Conservation (phyloP, 768 basidiomycete genomes). For the Podaxis sp. region DNA sequence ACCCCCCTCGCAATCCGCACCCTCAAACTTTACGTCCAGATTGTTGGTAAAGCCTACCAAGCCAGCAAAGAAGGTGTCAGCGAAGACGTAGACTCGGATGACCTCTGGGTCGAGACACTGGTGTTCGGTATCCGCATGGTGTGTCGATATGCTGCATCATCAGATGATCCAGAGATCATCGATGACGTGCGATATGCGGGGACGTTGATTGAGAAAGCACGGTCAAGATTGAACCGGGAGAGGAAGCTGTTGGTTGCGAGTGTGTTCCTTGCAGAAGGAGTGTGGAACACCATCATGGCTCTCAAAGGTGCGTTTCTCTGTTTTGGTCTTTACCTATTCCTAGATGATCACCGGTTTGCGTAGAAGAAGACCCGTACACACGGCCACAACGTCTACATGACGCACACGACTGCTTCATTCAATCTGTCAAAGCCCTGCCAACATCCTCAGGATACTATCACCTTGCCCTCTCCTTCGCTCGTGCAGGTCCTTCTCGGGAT, state of each 20-base stretch:
- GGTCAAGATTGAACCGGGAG: conserved; percentile 45
- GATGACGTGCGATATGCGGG: conserved; percentile 66
- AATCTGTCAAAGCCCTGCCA: conserved; percentile 46
- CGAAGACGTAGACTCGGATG: conserved; percentile 62
- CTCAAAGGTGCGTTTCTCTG: conserved; percentile 50
- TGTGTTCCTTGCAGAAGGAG: conserved; percentile 67
- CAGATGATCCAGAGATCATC: conserved; percentile 25
- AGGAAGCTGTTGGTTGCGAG: conserved; percentile 56
- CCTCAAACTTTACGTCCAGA: conserved; percentile 77
- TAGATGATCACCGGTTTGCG: neutral
- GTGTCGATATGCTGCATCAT: conserved; percentile 41
- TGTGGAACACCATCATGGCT: conserved; percentile 70
- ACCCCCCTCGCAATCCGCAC: conserved; percentile 66
- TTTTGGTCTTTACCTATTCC: neutral
- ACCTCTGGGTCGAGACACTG: conserved; percentile 73
- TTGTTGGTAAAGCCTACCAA: conserved; percentile 81
- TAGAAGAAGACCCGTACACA: conserved; percentile 65
- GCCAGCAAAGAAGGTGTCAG: conserved; percentile 41
- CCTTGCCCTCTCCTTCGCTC: conserved; percentile 71
- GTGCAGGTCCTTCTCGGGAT: conserved; percentile 61
- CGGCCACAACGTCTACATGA: conserved; percentile 58
- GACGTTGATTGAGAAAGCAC: conserved; percentile 57
- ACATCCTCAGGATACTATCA: conserved; percentile 70
- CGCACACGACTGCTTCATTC: conserved; percentile 50
- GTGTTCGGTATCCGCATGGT: conserved; percentile 79